Percentiles rank a stretch among this genome's conserved stretches.
Conservation (phyloP, 352 stramenopile genomes). For the Pythium monospermum region DNA sequence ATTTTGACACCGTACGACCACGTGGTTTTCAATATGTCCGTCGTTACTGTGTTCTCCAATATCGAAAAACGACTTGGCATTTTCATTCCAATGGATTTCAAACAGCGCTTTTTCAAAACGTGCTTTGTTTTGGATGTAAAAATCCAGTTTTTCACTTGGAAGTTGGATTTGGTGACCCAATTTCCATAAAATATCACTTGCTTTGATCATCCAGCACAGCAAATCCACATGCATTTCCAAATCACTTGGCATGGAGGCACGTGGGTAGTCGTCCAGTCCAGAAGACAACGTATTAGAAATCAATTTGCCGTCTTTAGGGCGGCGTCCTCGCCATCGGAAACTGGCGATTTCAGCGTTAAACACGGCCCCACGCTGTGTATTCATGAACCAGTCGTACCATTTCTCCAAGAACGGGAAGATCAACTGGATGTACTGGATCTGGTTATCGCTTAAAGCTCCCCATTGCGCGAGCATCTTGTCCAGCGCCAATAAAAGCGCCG, state of each 20-base stretch:
- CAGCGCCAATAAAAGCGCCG: conserved; percentile 82
- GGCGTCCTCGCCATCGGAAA: conserved; percentile 82
- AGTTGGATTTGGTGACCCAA: conserved; percentile 34
- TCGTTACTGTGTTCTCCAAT: conserved; percentile 75
- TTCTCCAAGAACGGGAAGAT: conserved; percentile 68
- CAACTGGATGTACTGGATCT: conserved; percentile 28
- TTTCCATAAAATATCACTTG: conserved; percentile 48
- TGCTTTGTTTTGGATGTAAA: conserved; percentile 6
- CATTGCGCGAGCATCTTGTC: conserved; percentile 64
- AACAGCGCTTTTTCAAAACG: conserved; percentile 47
- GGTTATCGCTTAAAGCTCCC: conserved; percentile 3
- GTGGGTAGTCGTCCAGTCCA: conserved; percentile 91
- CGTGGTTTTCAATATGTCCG: conserved; percentile 57
- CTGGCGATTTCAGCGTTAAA: conserved; percentile 24
- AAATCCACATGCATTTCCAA: conserved; percentile 90
- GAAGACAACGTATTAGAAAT: conserved; percentile 90
- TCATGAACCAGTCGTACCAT: conserved; percentile 77
- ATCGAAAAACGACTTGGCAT: conserved; percentile 69
- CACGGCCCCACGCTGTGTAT: conserved; percentile 48
- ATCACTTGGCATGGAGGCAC: conserved; percentile 57
- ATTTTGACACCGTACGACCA: conserved; percentile 66
- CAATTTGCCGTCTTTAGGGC: conserved; percentile 63
- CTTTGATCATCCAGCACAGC: conserved; percentile 86
- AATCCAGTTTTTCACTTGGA: background rate
- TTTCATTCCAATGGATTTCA: conserved; percentile 66